phyloP scores from a whole-genome alignment of 1,139 yeast genomes.

The Yamadazyma friedrichii region DNA sequence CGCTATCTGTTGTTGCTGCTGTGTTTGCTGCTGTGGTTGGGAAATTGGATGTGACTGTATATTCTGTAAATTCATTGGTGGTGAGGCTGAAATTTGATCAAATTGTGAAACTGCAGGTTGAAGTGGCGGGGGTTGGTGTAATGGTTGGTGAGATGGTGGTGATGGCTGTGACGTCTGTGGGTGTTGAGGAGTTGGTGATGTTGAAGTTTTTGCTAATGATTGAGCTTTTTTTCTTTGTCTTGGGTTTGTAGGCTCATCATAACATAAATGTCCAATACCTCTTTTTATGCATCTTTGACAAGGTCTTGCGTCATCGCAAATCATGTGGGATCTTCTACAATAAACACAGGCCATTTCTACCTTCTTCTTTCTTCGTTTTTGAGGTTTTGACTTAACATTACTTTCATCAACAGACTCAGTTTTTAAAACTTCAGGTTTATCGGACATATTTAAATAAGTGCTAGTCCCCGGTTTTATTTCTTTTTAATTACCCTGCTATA shows the following conservation, averaged over 20 bases:
- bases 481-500: no score
- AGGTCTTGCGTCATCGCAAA: slow-evolving; percentile 85
- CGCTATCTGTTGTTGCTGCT: slow-evolving; percentile 4
- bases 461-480: no score
- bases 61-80: not conserved
- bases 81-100: not conserved
- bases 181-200: slow-evolving; percentile 6
- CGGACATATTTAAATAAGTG: slow-evolving; percentile 1
- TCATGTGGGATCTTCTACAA: slow-evolving; percentile 92
- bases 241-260: slow-evolving; percentile 63
- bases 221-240: slow-evolving; percentile 45
- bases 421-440: not conserved
- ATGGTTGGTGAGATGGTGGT: slow-evolving; percentile 3
- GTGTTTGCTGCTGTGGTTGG: not conserved
- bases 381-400: slow-evolving; percentile 4
- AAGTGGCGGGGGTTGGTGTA: not conserved
- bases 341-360: slow-evolving; percentile 81
- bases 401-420: slow-evolving; percentile 43
- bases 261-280: slow-evolving; percentile 86
- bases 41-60: not conserved
- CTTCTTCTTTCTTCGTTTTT: slow-evolving; percentile 48
- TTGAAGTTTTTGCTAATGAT: slow-evolving; percentile 14
- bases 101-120: not conserved
- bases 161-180: not conserved
- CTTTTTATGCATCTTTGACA: slow-evolving; percentile 86